phyloP scores from a whole-genome alignment of 2,329 filamentous ascomycete species.

The Paecilomyces dactylethromorphus region DNA sequence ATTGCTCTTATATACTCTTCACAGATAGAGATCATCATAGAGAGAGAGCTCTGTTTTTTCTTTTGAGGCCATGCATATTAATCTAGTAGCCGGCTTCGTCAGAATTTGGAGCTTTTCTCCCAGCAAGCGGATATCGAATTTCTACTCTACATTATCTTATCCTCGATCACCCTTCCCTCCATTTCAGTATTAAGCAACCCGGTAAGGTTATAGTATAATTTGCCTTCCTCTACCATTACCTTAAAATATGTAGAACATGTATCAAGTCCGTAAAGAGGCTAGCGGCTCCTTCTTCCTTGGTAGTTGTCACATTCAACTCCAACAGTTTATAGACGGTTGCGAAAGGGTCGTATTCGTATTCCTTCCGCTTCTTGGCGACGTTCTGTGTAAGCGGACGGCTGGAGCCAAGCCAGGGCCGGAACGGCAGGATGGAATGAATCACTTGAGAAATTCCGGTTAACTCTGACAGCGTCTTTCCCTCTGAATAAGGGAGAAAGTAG shows the following conservation, averaged over 20 bases:
- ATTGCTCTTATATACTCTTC: background rate
- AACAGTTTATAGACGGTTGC: background rate
- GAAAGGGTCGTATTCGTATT: background rate
- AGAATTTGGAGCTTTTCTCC: no score
- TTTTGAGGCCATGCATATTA: no score
- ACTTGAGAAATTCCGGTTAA: background rate
- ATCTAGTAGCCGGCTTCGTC: no score
- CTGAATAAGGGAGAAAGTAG: background rate
- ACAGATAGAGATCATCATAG: no score
- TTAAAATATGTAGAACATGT: no score
- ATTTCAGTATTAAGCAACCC: no score
- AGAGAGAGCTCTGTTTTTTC: no score
- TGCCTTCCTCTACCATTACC: no score
- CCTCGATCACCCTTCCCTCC: no score
- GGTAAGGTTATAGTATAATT: no score
- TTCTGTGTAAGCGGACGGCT: background rate
- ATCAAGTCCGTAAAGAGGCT: background rate
- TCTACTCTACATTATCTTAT: no score
- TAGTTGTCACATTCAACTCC: background rate
- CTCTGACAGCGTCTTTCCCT: background rate
- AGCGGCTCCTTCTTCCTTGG: background rate
- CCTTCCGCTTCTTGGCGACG: background rate
- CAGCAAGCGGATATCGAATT: background rate
- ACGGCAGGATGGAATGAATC: background rate
- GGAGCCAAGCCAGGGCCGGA: background rate